A percentile compares a stretch with the other conserved stretches of the same genome.
Conservation (phyloP, 2,329 filamentous ascomycete genomes). For the Colletotrichum sp. region DNA sequence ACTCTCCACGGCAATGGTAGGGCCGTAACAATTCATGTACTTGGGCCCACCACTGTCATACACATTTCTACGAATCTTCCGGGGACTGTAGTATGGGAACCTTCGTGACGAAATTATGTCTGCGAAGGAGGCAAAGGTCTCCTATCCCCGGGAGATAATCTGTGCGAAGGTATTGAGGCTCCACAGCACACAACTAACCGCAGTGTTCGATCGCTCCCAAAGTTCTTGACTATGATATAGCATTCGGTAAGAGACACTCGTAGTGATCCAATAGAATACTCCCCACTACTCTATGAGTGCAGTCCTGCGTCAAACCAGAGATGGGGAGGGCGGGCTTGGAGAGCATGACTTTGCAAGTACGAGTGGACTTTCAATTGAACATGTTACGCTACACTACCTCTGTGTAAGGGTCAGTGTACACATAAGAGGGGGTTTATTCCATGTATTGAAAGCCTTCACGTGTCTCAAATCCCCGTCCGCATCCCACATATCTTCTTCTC, state of each 20-base stretch:
- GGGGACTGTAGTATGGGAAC: neutral
- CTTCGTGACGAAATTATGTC: neutral
- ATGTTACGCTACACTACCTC: neutral
- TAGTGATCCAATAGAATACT: neutral
- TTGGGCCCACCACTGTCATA: neutral
- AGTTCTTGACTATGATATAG: neutral
- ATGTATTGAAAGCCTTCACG: conserved; percentile 29
- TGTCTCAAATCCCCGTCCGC: conserved; percentile 26
- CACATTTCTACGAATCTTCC: neutral
- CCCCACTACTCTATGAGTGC: neutral
- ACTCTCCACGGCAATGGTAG: neutral
- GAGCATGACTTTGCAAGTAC: neutral
- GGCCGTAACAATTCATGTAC: neutral
- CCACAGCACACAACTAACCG: neutral
- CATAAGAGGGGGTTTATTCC: conserved; percentile 30
- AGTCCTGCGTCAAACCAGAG: neutral
- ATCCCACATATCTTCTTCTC: conserved; percentile 28
- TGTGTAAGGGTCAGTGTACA: conserved; percentile 23
- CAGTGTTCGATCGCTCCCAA: neutral
- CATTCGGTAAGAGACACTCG: neutral
- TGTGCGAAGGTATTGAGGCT: neutral
- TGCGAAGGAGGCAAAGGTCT: neutral
- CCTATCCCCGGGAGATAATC: neutral
- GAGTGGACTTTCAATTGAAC: neutral
- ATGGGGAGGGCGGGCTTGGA: neutral